Percentiles rank a stretch among this genome's conserved stretches.
Evolutionary conservation across 108 stramenopile genomes (phyloP).

Genomic region (Nitzschia inconspicua): DNA sequence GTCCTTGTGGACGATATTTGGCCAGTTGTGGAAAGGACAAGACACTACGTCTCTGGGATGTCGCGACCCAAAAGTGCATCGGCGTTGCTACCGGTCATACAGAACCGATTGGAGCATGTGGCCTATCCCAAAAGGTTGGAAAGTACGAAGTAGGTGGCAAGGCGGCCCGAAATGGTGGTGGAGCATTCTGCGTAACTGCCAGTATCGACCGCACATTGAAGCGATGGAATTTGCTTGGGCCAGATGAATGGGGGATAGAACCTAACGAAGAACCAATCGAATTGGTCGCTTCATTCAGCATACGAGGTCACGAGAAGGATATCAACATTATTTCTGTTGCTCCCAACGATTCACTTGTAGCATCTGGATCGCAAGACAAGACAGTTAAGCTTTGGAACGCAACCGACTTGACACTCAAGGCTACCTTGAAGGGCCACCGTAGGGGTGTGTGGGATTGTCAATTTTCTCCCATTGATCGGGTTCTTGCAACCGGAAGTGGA

Average conservation of each 20-base stretch:
- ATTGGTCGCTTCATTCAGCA: conserved; percentile 52
- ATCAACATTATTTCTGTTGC: conserved; percentile 92
- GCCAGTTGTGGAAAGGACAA: conserved; percentile 93
- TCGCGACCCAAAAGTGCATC: conserved; percentile 41
- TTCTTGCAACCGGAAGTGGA: conserved; percentile 90
- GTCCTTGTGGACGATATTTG: conserved; percentile 85
- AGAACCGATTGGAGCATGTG: conserved; percentile 82
- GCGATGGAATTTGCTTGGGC: conserved; percentile 87
- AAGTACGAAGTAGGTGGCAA: conserved; percentile 82
- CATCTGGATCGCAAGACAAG: conserved; percentile 95
- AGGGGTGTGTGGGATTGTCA: conserved; percentile 95
- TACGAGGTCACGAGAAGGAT: conserved; percentile 88
- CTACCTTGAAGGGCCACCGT: conserved; percentile 91
- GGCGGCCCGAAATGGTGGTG: conserved; percentile 78
- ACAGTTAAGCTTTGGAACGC: conserved; percentile 89
- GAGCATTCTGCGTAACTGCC: conserved; percentile 87
- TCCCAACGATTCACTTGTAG: conserved; percentile 95
- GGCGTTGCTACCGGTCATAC: conserved; percentile 84
- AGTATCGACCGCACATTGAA: conserved; percentile 93
- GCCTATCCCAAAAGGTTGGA: conserved; percentile 70
- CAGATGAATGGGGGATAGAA: conserved; percentile 46
- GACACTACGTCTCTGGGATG: conserved; percentile 77
- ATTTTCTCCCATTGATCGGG: conserved; percentile 92
- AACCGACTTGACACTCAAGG: conserved; percentile 69
- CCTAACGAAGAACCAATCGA: conserved; percentile 20